Evolutionary conservation across 257 asterid genomes (phyloP), one percentile per base, ranked within the genome.

Genomic region (Pogostemon cablin): DNA sequence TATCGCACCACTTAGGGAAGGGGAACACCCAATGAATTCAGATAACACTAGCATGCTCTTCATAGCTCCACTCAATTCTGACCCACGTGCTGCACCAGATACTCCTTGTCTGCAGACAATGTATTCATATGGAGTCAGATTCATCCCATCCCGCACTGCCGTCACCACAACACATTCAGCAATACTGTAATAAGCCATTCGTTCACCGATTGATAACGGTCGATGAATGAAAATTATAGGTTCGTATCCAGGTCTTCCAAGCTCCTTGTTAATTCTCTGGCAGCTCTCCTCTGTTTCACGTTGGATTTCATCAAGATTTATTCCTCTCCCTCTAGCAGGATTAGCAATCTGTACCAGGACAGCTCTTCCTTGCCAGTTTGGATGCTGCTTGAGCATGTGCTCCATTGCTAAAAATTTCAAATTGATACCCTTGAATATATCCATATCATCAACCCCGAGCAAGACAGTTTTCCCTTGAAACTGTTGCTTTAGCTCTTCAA

Each of bases 161-260:
- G 97, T 87, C 74, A 91, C 97, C 67, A 86, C 95, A 58, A 89
- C 96, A 77, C 97, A 91, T 75, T 91, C 97, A 75, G 97, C 97
- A 55, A 89, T 78, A 38, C 92, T 87, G 77, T 89, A 91, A 78
- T 89, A 91, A 46, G 95, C 95, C 95, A 89, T 84, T 72, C 95
- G 81, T 82, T 91, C 97, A 69, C 95, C 82, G 65, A 81, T 84
- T 71, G 93, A 80, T 71, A 91, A 70, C 57, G 91, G 49, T 39
- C 83, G 85, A 39, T 86, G 81, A 61, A 91, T 84, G 61, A 80
- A 72, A 71, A 89, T 69, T 59, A 91, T 55, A 74, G 97, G 96
- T 37, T 89, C 89, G 54, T 91, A 91, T 65, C 95, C 97, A 61
- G 93, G 90, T 66, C 78, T 79, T 41, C 96, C 96, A 67, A 89